These are phyloP conservation scores for Hyphopichia burtonii DNA, from an alignment of 1,139 yeast genomes.

Conservation along the genomic window DNA sequence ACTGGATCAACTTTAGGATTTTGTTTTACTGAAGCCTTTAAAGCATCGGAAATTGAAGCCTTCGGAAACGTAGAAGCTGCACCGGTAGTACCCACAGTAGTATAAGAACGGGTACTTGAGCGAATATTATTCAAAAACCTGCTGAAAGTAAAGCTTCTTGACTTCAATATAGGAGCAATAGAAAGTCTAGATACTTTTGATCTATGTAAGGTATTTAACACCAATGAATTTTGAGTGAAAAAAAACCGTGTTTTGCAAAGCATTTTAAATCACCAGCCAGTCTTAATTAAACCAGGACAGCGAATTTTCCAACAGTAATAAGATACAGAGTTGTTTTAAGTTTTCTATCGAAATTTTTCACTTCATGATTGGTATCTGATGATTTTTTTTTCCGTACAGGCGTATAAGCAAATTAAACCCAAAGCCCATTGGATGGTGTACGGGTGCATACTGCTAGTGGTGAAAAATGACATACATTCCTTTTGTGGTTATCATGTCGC, in stretches of 20 bases:
- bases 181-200: slow-evolving; percentile 16
- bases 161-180: slow-evolving; percentile 4
- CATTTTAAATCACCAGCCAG: slow-evolving; percentile 13
- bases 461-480: not conserved
- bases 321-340: too few species aligned
- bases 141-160: slow-evolving; percentile 5
- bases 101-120: slow-evolving; percentile 2
- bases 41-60: not conserved
- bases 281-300: too few species aligned
- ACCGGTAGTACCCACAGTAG: slow-evolving; percentile 4
- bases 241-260: slow-evolving; percentile 42
- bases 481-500: not conserved
- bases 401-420: not conserved
- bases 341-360: too few species aligned
- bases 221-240: slow-evolving; percentile 42
- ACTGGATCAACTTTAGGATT: slow-evolving; percentile 9
- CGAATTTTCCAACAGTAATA: too few species aligned
- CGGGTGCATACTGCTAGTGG: too few species aligned
- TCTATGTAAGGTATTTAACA: slow-evolving; percentile 29
- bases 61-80: not conserved
- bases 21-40: slow-evolving; percentile 5
- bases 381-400: too few species aligned
- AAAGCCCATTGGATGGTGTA: not conserved
- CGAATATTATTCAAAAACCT: not conserved
- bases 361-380: not conserved